phyloP scores from a whole-genome alignment of 2,329 filamentous ascomycete genomes.

The Diaporthe capsici region DNA sequence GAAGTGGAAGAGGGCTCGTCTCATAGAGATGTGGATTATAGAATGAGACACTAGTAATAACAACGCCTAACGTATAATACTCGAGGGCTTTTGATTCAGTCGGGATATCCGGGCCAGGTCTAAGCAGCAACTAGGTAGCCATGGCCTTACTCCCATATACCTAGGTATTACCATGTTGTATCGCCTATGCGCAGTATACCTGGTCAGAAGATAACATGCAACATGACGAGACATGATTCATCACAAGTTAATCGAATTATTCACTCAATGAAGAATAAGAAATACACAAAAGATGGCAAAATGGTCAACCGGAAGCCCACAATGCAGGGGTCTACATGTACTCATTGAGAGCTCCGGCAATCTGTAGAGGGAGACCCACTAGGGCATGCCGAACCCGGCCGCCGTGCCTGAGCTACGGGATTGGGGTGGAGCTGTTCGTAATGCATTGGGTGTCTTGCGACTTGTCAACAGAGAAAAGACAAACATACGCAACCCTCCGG shows the following conservation, averaged over 20 bases:
- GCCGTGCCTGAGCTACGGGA: neutral
- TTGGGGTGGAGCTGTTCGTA: slow-evolving; percentile 4
- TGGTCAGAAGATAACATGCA: too few relatives aligned
- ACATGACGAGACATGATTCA: neutral
- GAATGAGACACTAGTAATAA: neutral
- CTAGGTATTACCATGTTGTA: neutral
- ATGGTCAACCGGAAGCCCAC: neutral
- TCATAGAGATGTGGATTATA: neutral
- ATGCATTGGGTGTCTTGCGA: neutral
- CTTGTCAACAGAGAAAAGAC: neutral
- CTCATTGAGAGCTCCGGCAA: slow-evolving; percentile 11
- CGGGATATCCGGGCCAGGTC: neutral
- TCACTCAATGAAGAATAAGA: neutral
- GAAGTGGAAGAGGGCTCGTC: neutral
- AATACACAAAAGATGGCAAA: neutral
- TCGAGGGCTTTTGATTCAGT: neutral
- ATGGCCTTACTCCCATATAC: too few relatives aligned
- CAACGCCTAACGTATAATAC: too few relatives aligned
- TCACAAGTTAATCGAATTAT: too few relatives aligned
- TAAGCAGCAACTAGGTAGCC: too few relatives aligned
- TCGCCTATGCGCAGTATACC: too few relatives aligned
- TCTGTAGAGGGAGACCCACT: neutral
- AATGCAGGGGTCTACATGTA: neutral
- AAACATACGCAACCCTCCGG: neutral
- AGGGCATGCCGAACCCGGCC: slow-evolving; percentile 18